These are phyloP conservation scores for Corrigiola litoralis DNA, from an alignment of 179 eudicot species.

Conservation along the genomic window DNA sequence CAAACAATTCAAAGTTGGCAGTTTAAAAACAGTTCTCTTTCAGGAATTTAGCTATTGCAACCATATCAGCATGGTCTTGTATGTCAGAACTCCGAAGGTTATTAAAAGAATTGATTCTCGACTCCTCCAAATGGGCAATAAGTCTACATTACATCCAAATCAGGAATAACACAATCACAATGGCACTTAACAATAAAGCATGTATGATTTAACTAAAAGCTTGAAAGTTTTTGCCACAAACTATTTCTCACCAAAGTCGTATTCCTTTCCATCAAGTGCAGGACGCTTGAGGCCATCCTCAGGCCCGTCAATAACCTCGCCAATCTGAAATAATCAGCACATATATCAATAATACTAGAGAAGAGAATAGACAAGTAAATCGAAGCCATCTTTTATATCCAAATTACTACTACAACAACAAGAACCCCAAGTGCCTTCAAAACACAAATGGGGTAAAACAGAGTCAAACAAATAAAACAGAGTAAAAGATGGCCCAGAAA, in stretches of 20 bases:
- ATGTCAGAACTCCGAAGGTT: too few relatives aligned
- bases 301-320: slow-evolving; percentile 98
- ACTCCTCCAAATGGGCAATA: too few relatives aligned
- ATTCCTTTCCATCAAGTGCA: slow-evolving; percentile 65
- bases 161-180: background rate
- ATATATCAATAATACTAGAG: background rate
- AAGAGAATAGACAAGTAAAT: background rate
- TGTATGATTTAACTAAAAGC: background rate
- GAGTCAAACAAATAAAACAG: too few relatives aligned
- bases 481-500: too few relatives aligned
- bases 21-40: too few relatives aligned
- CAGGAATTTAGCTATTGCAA: background rate
- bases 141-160: too few relatives aligned
- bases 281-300: slow-evolving; percentile 65
- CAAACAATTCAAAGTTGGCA: background rate
- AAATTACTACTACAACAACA: too few relatives aligned
- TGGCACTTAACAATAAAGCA: too few relatives aligned
- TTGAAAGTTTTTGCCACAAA: background rate
- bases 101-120: too few relatives aligned
- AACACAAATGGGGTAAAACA: too few relatives aligned
- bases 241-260: slow-evolving; percentile 69
- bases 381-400: too few relatives aligned
- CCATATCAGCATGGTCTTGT: background rate
- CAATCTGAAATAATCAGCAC: slow-evolving; percentile 43
- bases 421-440: too few relatives aligned